A percentile compares a stretch with the other conserved stretches of the same genome.
Evolutionary conservation across 345 rosid genomes (phyloP).

Genomic region (Salix udensis): DNA sequence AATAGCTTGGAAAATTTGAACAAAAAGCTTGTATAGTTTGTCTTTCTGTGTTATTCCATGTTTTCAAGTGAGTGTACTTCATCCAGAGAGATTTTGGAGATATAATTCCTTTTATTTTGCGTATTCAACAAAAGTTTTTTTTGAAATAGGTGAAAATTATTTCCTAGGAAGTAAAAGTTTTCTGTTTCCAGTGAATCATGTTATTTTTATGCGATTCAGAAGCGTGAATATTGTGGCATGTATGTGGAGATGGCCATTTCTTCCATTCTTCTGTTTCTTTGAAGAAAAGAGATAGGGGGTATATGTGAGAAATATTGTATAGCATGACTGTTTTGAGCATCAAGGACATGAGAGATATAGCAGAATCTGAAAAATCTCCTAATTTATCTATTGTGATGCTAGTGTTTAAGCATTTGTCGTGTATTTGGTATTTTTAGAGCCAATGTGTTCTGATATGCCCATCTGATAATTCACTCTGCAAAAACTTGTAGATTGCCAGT

Average conservation of each 20-base stretch:
- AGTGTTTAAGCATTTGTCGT: not conserved
- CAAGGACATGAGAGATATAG: not conserved
- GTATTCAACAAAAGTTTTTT: not conserved
- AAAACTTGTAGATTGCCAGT: not conserved
- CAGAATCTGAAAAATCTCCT: not conserved
- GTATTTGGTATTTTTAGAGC: not conserved
- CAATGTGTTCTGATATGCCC: not conserved
- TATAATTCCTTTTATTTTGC: not conserved
- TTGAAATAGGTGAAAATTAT: not conserved
- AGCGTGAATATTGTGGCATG: not conserved
- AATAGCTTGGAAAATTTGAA: not conserved
- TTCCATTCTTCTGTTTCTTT: not conserved
- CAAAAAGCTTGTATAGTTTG: not conserved
- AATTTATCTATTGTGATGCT: not conserved
- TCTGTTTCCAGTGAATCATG: not conserved
- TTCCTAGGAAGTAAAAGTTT: not conserved
- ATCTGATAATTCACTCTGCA: not conserved
- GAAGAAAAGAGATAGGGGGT: not conserved
- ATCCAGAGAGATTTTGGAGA: not conserved
- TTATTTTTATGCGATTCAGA: not conserved
- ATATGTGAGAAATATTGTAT: not conserved
- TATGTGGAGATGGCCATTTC: not conserved
- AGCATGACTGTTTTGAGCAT: not conserved
- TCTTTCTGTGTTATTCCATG: not conserved
- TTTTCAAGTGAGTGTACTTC: not conserved